These are phyloP conservation scores for Clarireedia monteithiana DNA, from an alignment of 2,329 filamentous ascomycete genomes.

Conservation along the genomic window DNA sequence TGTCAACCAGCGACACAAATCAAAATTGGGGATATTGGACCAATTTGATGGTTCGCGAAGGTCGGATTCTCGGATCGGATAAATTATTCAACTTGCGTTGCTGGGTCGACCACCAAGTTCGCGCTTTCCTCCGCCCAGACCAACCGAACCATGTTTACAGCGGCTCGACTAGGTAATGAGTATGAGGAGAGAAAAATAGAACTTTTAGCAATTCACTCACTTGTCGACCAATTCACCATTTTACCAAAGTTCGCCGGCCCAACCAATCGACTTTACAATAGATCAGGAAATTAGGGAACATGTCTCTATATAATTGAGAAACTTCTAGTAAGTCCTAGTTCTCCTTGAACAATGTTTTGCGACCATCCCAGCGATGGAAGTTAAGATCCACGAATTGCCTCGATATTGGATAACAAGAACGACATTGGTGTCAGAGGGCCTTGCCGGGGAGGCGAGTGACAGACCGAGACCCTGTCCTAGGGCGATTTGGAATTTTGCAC, in stretches of 20 bases:
- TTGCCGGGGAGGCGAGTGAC: background rate
- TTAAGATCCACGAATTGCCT: background rate
- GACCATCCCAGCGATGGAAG: background rate
- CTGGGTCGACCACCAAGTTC: constrained; percentile 1
- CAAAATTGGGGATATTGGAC: too few relatives aligned
- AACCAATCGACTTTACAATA: background rate
- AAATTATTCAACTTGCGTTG: background rate
- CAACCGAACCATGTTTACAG: constrained; percentile 5
- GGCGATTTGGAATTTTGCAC: background rate
- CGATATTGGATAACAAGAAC: constrained; percentile 1
- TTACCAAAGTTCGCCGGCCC: background rate
- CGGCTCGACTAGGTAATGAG: background rate
- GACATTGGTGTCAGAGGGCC: background rate
- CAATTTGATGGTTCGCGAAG: too few relatives aligned
- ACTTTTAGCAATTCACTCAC: background rate
- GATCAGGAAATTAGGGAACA: background rate
- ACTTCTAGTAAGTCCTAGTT: background rate
- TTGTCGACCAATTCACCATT: constrained; percentile 5
- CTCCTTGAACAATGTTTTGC: background rate
- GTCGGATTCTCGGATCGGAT: too few relatives aligned
- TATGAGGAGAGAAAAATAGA: background rate
- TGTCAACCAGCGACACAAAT: too few relatives aligned
- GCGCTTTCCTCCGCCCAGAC: background rate
- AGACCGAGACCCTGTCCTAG: background rate
- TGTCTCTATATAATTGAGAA: background rate